Evolutionary conservation across 768 basidiomycete species (phyloP), one percentile per base, ranked within the genome.

Genomic region (Xanthoconium purpureum): DNA sequence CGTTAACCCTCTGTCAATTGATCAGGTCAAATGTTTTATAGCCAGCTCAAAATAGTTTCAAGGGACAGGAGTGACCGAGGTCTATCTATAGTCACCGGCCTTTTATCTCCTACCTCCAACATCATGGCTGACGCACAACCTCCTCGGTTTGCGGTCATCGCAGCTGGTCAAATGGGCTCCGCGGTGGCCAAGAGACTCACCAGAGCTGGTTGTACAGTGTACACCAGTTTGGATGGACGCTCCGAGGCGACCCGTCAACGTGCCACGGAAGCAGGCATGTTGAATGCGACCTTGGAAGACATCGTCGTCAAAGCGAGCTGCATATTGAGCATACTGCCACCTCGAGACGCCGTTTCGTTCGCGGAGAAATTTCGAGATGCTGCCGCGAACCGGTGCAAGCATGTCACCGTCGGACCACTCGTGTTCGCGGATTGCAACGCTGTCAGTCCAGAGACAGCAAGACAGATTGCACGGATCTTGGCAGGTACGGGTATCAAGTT

Each of bases 351-450:
- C 2, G 57, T 74, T 47, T 66, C 75, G 14, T 73, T 83, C 56
- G 80, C 81, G 2, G 66, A 76, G 60, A 71, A 65, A 44, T 44
- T 67, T 13, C 63, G 54, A 18, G 56, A 54, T 10, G 43, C 55
- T 28, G 38, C 45, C 33, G 42, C 20, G 24, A 53, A 44, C 18
- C 53, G 18, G n/a, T 24, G 42, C 3, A 39, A 35, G 38, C 30
- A 17, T 28, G 37, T 14, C 12, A n/a, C 24, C 24, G 37, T 8
- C 35, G 35, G 32, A 50, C 52, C 50, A 48, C 64, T 75, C 17
- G 63, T 78, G 42, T 84, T 80, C 63, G 80, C 73, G 18, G 83
- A 84, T 65, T 83, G 81, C 57, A 86, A 87, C 55, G 82, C 84
- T 10, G 75, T 85, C 42, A 82, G 74, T 62, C 80, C 81, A 3